Evolutionary conservation across 495 filamentous ascomycete species (phyloP).

Genomic region (Cercophora sp.): DNA sequence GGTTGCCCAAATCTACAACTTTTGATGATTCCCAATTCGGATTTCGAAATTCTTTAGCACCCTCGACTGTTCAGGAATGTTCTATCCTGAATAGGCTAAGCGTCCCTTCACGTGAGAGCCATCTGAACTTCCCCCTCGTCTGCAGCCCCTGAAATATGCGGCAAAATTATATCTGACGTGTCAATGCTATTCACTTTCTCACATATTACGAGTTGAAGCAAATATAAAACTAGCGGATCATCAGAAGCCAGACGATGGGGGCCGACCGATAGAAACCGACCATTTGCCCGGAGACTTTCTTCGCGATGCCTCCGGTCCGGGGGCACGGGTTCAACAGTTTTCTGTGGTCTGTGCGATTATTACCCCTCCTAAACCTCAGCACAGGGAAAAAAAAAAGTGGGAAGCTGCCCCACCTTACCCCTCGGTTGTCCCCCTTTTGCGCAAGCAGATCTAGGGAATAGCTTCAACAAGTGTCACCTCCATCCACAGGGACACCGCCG

Average conservation of each 20-base stretch:
- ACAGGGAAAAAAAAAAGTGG: slow-evolving; percentile 11
- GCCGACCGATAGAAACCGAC: no score
- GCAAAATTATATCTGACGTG: no score
- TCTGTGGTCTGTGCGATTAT: slow-evolving; percentile 18
- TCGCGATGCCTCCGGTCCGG: background rate
- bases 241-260: no score
- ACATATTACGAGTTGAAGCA: no score
- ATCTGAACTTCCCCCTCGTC: no score
- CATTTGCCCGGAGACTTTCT: no score
- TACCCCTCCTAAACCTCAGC: slow-evolving; percentile 23
- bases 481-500: background rate
- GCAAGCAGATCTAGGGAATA: slow-evolving; percentile 9
- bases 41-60: background rate
- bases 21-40: slow-evolving; percentile 1
- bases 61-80: slow-evolving; percentile 33
- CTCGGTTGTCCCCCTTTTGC: slow-evolving; percentile 24
- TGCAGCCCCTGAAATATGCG: no score
- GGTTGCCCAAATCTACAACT: background rate
- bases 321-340: slow-evolving; percentile 11
- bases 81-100: slow-evolving; percentile 28
- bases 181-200: no score
- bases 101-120: slow-evolving; percentile 8
- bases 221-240: no score
- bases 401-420: slow-evolving; percentile 20
- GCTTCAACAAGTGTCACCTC: slow-evolving; percentile 8